Base-by-base conservation (phyloP, 1,139 yeast genomes). In the Candida tetrigidarum region DNA sequence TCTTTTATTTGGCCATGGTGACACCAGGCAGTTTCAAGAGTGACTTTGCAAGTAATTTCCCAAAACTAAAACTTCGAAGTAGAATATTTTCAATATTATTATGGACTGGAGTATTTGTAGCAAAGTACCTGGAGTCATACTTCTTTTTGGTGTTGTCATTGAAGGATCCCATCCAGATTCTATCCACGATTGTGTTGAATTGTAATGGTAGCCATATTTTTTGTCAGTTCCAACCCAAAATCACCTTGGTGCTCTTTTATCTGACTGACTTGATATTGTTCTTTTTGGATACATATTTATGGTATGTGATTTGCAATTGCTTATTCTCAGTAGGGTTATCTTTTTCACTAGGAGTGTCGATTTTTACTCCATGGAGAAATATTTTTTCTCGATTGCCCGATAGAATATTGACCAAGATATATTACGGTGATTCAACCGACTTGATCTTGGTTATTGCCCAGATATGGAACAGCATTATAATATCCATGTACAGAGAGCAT, bases 311-410 rank as follows among this genome's bases (percentile, higher is more conserved):
- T 39, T 84, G 90, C 74, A 89, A 85, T 58, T 83, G 93, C 46
- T 58, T 85, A 1, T 83, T 89, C 51, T 88, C 96, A 2, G 78
- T 87, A 20, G 71, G 78, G 2, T 62, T 87, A 26, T 86, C 96
- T 0, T 82, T 86, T 57, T 78, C 82, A 7, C 69, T 82, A 43
- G 96, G 96, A 0, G 84, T 86, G 3, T 88, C 96, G 1, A 81
- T 88, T 4, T 76, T 89, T 67, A 84, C 96, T 0, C 96, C 96
- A 0, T 89, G 96, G 96, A 79, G 86, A 57, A 87, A 87, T 56
- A 81, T 86, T 5, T 90, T 84, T 59, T 76, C 87, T 1, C 70
- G 91, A 42, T 63, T 90, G 34, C 96, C 96, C 0, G 83, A 84
- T 50, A 72, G 96, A 55, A 83, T 90, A 2, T 76, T 75, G 50